Base-by-base conservation (phyloP, 2,329 filamentous ascomycete genomes). In the Penicillium occitanis region DNA sequence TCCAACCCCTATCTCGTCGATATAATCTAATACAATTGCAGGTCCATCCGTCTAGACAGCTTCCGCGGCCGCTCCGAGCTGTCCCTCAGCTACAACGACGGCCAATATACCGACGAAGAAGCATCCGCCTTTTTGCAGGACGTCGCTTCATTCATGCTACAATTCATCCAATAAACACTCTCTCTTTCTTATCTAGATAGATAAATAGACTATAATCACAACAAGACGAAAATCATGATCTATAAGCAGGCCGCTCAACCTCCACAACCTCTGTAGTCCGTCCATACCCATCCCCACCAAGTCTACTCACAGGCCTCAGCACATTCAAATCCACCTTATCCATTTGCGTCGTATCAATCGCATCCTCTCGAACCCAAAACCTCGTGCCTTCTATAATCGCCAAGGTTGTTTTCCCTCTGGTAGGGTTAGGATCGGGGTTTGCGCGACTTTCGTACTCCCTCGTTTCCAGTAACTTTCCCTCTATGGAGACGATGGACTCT, bases 281-380 rank as follows among this genome's bases (percentile, higher is more conserved):
- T 0, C 85, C 90, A 75, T 97, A 98, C 0, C 90, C 90, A 71
- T 97, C 96, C 1, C 94, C 94, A 30, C 94, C 94, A 28, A 97
- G 73, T 44, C 94, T 86, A 69, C 87, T 87, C 17, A 97, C 84
- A 0, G 94, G 92, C 68, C 87, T 87, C 65, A 97, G 79, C 8
- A 96, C 84, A 80, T 89, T 85, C 11, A 91, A 87, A 76, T 96
- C 91, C 66, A 98, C 83, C 50, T 91, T 72, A 70, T 88, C 92
- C 73, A 83, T 85, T 8, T 92, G 89, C 74, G 91, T 87, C 1
- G 35, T 2, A 71, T 96, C 91, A 68, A 97, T 81, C 2, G 93
- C 93, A 79, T 97, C 94, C 75, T 96, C 92, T 63, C 93, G 82
- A 1, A 89, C 92, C 92, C 93, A 97, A 75, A 97, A 97, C 33